Evolutionary conservation across 2,329 filamentous ascomycete genomes (phyloP), one percentile per base, ranked within the genome.

Genomic region (Diplodia corticola): DNA sequence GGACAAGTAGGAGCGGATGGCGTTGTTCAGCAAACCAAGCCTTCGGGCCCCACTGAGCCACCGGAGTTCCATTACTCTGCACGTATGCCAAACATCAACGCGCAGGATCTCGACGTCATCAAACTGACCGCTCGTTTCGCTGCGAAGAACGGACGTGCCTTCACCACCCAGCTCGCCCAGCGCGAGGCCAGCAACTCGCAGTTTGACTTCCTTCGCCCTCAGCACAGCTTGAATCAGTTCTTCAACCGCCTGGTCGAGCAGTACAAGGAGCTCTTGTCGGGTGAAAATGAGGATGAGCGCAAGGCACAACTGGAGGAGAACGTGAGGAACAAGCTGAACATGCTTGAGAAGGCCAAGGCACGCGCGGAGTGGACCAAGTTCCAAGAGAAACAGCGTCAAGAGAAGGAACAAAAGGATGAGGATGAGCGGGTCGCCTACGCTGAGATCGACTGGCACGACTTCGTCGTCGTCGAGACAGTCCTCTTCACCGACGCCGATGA

Each of bases 361-460:
- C 87, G 95, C 63, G 91, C 94, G 5, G 92, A 96, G 71, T 98
- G 93, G 84, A 85, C 90, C 69, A 93, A 92, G 77, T 91, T 88
- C 74, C 90, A 95, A 73, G 91, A 95, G 71, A 82, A 88, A 64
- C 91, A 97, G 80, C 94, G 93, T 76, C 87, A 89, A 72, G 91
- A 93, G 82, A 93, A 93, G 75, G 93, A 96, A 73, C 92, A 96
- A 73, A 88, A 93, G 69, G 90, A 90, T 48, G 91, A 96, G 74
- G 88, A 92, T 73, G 91, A 97, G 77, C 89, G 89, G 73, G 76
- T 88, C 59, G 85, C 85, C 63, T 90, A 95, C 77, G 90, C 91
- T 1, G 90, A 95, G 72, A 95, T 99, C 69, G 95, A 99, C 78
- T 99, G 95, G 95, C 92, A 96, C 74, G 94, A 98, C 76, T 99